phyloP scores from a whole-genome alignment of 2,329 filamentous ascomycete genomes.

The Tolypocladium album region DNA sequence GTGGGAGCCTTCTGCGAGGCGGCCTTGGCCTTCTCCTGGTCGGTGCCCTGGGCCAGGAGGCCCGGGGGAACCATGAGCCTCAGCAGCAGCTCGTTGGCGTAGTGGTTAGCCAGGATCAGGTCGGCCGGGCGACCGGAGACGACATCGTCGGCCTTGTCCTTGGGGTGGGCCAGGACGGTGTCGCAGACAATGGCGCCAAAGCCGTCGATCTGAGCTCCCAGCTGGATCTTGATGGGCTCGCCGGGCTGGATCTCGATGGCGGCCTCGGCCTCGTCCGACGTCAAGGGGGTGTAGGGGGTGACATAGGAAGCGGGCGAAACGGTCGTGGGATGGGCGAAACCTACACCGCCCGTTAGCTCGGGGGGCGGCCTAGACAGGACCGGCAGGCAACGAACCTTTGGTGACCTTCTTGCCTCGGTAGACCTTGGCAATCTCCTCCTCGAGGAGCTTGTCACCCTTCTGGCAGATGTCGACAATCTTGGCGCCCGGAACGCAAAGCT shows the following conservation, averaged over 20 bases:
- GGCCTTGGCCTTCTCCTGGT: slow-evolving; percentile 93
- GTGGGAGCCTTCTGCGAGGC: slow-evolving; percentile 70
- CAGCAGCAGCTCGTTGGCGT: slow-evolving; percentile 89
- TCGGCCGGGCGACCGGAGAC: slow-evolving; percentile 74
- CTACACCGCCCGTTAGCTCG: slow-evolving; percentile 26
- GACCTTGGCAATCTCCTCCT: slow-evolving; percentile 88
- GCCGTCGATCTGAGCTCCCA: slow-evolving; percentile 97
- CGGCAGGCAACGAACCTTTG: slow-evolving; percentile 56
- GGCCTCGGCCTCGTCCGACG: slow-evolving; percentile 78
- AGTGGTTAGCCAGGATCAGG: slow-evolving; percentile 81
- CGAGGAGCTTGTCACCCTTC: slow-evolving; percentile 88
- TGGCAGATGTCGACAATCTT: slow-evolving; percentile 94
- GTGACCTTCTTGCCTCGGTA: slow-evolving; percentile 96
- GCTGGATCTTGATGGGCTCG: slow-evolving; percentile 92
- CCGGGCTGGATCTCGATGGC: slow-evolving; percentile 67
- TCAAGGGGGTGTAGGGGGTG: slow-evolving; percentile 91
- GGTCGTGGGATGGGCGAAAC: slow-evolving; percentile 88
- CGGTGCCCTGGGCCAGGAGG: slow-evolving; percentile 67
- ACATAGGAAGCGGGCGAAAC: slow-evolving; percentile 90
- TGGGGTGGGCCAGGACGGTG: slow-evolving; percentile 63
- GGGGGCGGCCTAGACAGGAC: background rate
- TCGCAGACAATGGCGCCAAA: slow-evolving; percentile 95
- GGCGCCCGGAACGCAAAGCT: slow-evolving; percentile 67
- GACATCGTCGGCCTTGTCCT: slow-evolving; percentile 49
- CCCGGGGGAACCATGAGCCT: slow-evolving; percentile 88